phyloP scores from a whole-genome alignment of 1,284 basidiomycete species.

The Ustilago trichophora region DNA sequence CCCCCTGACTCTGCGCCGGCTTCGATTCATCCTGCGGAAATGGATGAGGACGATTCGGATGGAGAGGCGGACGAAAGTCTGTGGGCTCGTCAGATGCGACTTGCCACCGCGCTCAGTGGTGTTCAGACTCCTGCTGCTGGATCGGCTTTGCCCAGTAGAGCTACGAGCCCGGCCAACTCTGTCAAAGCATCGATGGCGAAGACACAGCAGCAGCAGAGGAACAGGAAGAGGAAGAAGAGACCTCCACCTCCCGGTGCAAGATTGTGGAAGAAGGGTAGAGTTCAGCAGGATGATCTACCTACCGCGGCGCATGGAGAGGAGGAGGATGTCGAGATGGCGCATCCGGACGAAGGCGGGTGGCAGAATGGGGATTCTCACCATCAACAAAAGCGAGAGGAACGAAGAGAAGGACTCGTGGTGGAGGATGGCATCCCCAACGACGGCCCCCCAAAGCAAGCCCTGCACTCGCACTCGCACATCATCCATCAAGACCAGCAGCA shows the following conservation, averaged over 20 bases:
- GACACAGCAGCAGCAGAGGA: not conserved
- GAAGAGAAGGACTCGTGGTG: no score
- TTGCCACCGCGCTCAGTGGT: conserved; percentile 1
- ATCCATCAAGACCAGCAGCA: conserved; percentile 2
- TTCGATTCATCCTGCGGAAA: no score
- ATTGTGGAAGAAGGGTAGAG: conserved; percentile 42
- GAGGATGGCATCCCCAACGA: no score
- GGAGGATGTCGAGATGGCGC: conserved; percentile 3
- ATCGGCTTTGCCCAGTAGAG: conserved; percentile 14
- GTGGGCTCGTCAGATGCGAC: conserved; percentile 34
- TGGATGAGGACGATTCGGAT: no score
- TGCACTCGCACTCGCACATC: no score
- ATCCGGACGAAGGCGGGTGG: not conserved
- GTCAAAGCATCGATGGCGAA: conserved; percentile 1
- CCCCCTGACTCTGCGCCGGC: no score
- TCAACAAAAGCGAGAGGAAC: no score
- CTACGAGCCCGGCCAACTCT: conserved; percentile 10
- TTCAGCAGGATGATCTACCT: conserved; percentile 28
- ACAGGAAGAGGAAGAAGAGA: conserved; percentile 32
- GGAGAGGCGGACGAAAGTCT: conserved; percentile 32
- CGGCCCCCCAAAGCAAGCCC: no score
- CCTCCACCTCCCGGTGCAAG: conserved; percentile 41
- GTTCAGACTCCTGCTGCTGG: conserved; percentile 8
- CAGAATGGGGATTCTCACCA: not conserved
- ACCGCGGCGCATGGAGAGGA: no score